These are phyloP conservation scores for Heterotrichella gracilis DNA, from an alignment of 352 stramenopile species.

Conservation along the genomic window DNA sequence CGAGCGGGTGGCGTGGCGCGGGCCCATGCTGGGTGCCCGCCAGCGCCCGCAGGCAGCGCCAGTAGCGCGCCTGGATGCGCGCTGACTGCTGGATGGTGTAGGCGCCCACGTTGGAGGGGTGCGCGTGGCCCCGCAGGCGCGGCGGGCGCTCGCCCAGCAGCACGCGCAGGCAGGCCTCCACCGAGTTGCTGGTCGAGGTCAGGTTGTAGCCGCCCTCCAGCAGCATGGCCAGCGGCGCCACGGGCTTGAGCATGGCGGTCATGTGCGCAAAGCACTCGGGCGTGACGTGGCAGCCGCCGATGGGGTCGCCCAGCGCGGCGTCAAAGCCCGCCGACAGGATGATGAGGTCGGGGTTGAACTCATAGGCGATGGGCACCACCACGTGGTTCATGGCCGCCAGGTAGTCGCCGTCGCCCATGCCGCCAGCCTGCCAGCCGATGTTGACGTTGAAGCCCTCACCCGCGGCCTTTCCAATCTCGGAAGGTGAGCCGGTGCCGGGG, in stretches of 20 bases:
- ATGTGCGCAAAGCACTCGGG: slow-evolving; percentile 28
- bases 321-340: slow-evolving; percentile 73
- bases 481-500: slow-evolving; percentile 25
- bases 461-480: slow-evolving; percentile 24
- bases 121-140: no score
- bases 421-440: slow-evolving; percentile 29
- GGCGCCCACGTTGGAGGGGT: no score
- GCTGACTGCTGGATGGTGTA: no score
- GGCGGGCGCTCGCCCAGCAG: slow-evolving; percentile 17
- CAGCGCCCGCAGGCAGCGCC: no score
- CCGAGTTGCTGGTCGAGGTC: slow-evolving; percentile 11
- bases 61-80: no score
- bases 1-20: no score
- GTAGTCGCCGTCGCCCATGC: slow-evolving; percentile 31
- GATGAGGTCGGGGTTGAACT: slow-evolving; percentile 57
- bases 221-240: slow-evolving; percentile 28
- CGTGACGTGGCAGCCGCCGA: slow-evolving; percentile 39
- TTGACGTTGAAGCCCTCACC: slow-evolving; percentile 31
- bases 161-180: slow-evolving; percentile 13
- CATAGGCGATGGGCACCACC: slow-evolving; percentile 42
- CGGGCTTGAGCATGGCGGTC: slow-evolving; percentile 24
- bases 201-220: slow-evolving; percentile 35
- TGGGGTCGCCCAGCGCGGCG: slow-evolving; percentile 50
- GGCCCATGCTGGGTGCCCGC: no score
- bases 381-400: slow-evolving; percentile 28